Evolutionary conservation across 768 basidiomycete species (phyloP), one percentile per base, ranked within the genome.

Genomic region (Galerina sulciceps): DNA sequence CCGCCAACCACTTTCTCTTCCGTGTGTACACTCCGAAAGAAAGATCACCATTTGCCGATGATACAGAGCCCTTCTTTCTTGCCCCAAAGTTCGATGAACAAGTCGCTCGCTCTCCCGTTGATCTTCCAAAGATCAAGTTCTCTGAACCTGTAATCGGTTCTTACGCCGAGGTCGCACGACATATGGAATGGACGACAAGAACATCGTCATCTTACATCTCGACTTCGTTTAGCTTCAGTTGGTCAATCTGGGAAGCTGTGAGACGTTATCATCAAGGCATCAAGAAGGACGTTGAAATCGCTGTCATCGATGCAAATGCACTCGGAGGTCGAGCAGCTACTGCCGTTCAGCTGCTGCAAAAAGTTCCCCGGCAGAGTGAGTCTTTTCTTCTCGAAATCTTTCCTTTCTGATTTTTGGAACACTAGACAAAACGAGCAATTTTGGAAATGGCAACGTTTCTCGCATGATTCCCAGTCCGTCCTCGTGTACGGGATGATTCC

Each of bases 211-310:
- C 85, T 4, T 92, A 84, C 60, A 81, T 92, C 43, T 89, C 90
- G 2, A 82, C 89, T 2, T 91, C 90, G 5, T 91, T 92, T 70
- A 91, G 88, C 75, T 89, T 92, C 63, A 83, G 81, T 37, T 93
- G 91, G 91, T 85, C 89, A 8, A 79, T 92, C 37, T 93, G 89
- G 89, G 91, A 93, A 69, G 91, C 90, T 4, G 79, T 88, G 18
- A 78, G 88, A 56, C 84, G 91, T n/a, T 90, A 89, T 67, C 84
- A 87, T 64, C 73, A 79, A 37, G 86, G 85, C 38, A 74, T 91
- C 53, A 92, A 93, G 70, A 88, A 90, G 60, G 85, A 89, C 55
- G 75, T 93, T 26, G 82, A 92, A 69, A 90, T 93, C 60, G 90
- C 91, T 13, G 76, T 93, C 56, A 91, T 93, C 66, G 90, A 92